These are phyloP conservation scores for Camillea tinctor DNA, from an alignment of 2,329 filamentous ascomycete genomes.

Conservation along the genomic window DNA sequence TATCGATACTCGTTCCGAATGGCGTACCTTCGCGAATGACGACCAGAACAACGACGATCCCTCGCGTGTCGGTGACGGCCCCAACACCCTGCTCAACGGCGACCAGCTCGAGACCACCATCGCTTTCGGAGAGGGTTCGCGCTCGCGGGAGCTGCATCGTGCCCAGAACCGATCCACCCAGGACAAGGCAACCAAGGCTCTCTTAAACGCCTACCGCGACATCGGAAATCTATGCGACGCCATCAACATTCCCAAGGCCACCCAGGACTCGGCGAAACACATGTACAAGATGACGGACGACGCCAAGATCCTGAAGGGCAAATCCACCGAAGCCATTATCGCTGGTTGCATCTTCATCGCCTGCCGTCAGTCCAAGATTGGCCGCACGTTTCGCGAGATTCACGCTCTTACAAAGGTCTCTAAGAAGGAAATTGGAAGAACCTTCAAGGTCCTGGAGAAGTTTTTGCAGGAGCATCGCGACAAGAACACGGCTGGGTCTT, in stretches of 20 bases:
- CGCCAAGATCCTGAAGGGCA: conserved; percentile 90
- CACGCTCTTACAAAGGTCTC: conserved; percentile 89
- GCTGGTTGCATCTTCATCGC: conserved; percentile 97
- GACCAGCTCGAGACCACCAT: conserved; percentile 88
- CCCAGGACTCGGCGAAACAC: conserved; percentile 88
- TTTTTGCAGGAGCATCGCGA: conserved; percentile 78
- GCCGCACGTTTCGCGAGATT: conserved; percentile 91
- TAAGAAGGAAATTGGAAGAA: conserved; percentile 95
- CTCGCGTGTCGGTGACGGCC: conserved; percentile 93
- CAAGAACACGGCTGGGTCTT: conserved; percentile 50
- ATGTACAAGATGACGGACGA: conserved; percentile 95
- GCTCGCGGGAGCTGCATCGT: conserved; percentile 64
- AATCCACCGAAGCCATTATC: conserved; percentile 89
- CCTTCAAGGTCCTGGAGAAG: conserved; percentile 89
- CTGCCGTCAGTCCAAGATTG: conserved; percentile 83
- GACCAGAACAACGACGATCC: conserved; percentile 96
- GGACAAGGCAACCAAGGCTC: conserved; percentile 79
- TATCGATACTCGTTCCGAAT: conserved; percentile 95
- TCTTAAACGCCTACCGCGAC: conserved; percentile 84
- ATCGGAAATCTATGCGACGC: conserved; percentile 86
- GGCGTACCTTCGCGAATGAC: conserved; percentile 98
- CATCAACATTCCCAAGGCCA: conserved; percentile 75
- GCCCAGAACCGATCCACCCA: conserved; percentile 71
- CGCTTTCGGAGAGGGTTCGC: conserved; percentile 75
- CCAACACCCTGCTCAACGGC: conserved; percentile 85